Conservation (phyloP, 306 rosid genomes). For the Spatholobus suberectus region DNA sequence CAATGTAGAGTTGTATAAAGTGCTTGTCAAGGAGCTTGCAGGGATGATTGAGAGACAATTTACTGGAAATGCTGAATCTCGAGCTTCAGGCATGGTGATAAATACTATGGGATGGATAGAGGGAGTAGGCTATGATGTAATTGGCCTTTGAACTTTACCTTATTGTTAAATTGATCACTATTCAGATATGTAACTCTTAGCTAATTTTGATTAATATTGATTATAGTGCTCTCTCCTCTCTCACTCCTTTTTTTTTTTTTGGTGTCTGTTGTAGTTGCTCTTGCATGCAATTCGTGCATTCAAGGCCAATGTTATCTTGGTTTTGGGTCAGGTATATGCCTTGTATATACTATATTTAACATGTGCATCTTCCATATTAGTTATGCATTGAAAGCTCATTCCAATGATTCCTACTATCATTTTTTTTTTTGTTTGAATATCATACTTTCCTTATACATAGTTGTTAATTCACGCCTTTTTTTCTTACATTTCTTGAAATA, state of each 20-base stretch:
- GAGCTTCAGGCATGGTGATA: conserved; percentile 97
- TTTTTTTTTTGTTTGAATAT: background rate
- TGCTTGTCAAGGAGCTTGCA: conserved; percentile 89
- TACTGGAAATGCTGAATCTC: conserved; percentile 81
- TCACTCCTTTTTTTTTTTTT: background rate
- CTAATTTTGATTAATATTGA: conserved; percentile 29
- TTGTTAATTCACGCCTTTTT: background rate
- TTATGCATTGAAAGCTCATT: conserved; percentile 11
- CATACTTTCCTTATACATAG: background rate
- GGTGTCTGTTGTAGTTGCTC: conserved; percentile 71
- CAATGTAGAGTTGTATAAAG: conserved; percentile 87
- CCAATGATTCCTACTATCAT: background rate
- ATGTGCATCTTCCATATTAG: conserved; percentile 2
- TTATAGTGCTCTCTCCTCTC: conserved; percentile 10
- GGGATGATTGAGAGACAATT: conserved; percentile 85
- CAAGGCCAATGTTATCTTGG: conserved; percentile 87
- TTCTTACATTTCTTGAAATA: conserved; percentile 4
- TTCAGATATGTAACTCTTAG: conserved; percentile 1
- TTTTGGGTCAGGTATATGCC: conserved; percentile 87
- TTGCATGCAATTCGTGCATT: conserved; percentile 87
- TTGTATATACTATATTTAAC: conserved; percentile 8
- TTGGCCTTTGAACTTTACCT: conserved; percentile 9
- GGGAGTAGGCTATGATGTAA: conserved; percentile 96
- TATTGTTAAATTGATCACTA: conserved; percentile 19
- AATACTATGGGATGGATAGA: conserved; percentile 99